These are phyloP conservation scores for Tylopilus rubrobrunneus DNA, from an alignment of 768 basidiomycete genomes.

Conservation along the genomic window DNA sequence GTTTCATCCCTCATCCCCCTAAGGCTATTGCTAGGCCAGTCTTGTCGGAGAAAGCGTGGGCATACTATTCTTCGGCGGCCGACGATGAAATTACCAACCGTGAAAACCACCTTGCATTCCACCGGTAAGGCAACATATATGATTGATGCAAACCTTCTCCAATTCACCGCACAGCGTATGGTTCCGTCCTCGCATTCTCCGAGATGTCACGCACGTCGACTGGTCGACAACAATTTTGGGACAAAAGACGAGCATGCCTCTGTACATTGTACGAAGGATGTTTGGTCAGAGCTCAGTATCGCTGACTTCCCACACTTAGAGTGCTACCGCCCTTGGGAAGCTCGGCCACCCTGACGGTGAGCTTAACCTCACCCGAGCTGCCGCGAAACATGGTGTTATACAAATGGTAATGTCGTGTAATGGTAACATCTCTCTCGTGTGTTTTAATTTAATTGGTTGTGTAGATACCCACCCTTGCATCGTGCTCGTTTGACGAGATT, in stretches of 20 bases:
- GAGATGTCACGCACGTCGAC: conserved; percentile 83
- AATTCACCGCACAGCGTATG: conserved; percentile 52
- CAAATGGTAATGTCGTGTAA: conserved; percentile 51
- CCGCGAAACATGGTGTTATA: conserved; percentile 71
- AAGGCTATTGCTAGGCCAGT: conserved; percentile 80
- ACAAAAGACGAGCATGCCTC: conserved; percentile 65
- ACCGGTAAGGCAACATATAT: conserved; percentile 48
- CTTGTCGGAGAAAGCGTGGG: conserved; percentile 89
- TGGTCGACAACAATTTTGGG: conserved; percentile 83
- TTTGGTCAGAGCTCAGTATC: not conserved
- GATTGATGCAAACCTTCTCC: not conserved
- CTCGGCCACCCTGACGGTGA: conserved; percentile 96
- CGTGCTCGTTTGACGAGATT: conserved; percentile 94
- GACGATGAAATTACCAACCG: conserved; percentile 91
- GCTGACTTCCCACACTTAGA: conserved; percentile 30
- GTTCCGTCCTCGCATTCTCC: conserved; percentile 86
- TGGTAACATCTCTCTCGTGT: not conserved
- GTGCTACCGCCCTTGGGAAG: conserved; percentile 89
- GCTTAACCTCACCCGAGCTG: conserved; percentile 84
- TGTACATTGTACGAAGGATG: conserved; percentile 62
- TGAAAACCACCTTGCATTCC: conserved; percentile 90
- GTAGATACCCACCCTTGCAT: conserved; percentile 93
- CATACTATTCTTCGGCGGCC: conserved; percentile 94
- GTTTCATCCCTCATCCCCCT: conserved; percentile 5
- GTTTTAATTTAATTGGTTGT: not conserved